Evolutionary conservation across 495 filamentous ascomycete species (phyloP).

Genomic region (Collariella sp.): DNA sequence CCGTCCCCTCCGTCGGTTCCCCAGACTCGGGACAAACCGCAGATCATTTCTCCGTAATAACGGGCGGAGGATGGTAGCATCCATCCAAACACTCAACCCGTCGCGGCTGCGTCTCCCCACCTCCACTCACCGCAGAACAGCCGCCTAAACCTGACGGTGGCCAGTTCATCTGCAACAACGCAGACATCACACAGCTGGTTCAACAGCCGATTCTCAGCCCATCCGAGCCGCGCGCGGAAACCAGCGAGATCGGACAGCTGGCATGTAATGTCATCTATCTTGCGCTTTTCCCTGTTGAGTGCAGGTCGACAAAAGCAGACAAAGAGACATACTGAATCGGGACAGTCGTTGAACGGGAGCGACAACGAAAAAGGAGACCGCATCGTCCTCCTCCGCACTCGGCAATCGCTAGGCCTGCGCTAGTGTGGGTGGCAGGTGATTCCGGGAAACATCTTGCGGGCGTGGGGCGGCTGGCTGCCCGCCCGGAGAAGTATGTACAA

Average conservation of each 20-base stretch:
- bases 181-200: not conserved
- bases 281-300: too few species aligned
- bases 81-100: not conserved
- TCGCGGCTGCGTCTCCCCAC: not conserved
- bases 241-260: conserved; percentile 4
- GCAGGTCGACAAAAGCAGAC: not conserved
- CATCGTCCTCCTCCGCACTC: not conserved
- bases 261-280: not conserved
- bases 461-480: not conserved
- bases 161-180: conserved; percentile 22
- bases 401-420: not conserved
- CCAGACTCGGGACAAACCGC: conserved; percentile 17
- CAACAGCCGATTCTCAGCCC: conserved; percentile 15
- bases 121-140: not conserved
- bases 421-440: too few species aligned
- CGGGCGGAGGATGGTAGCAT: conserved; percentile 11
- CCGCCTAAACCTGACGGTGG: conserved; percentile 13
- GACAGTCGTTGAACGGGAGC: conserved; percentile 5
- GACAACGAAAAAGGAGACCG: not conserved
- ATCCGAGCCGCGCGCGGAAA: not conserved
- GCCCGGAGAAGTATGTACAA: too few species aligned
- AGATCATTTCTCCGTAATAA: conserved; percentile 27
- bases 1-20: conserved; percentile 12
- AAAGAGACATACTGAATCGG: conserved; percentile 22
- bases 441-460: not conserved